phyloP scores from a whole-genome alignment of 2,329 filamentous ascomycete genomes.

The Setomelanomma holmii region DNA sequence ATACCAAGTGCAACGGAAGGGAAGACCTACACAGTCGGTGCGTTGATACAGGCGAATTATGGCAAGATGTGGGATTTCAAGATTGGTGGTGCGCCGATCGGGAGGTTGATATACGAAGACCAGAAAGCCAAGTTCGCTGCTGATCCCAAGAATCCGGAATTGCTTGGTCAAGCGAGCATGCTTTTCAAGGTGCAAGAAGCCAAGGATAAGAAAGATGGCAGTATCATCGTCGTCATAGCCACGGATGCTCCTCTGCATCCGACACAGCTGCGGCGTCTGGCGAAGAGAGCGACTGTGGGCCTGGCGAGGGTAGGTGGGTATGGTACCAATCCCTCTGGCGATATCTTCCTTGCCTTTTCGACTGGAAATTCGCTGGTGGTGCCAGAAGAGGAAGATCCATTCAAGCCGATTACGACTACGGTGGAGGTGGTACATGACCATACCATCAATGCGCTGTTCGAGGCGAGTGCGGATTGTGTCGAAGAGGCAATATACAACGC shows the following conservation, averaged over 20 bases:
- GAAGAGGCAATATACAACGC: constrained; percentile 73
- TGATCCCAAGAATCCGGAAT: constrained; percentile 32
- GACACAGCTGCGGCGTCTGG: constrained; percentile 63
- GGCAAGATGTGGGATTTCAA: constrained; percentile 63
- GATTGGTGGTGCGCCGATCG: constrained; percentile 68
- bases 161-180: constrained; percentile 36
- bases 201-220: constrained; percentile 65
- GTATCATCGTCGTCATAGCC: constrained; percentile 68
- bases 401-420: constrained; percentile 51
- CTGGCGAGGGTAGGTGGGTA: constrained; percentile 67
- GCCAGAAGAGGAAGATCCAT: constrained; percentile 47
- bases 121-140: constrained; percentile 46
- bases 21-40: constrained; percentile 65
- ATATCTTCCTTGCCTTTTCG: constrained; percentile 72
- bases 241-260: constrained; percentile 68
- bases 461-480: constrained; percentile 67
- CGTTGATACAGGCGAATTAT: constrained; percentile 71
- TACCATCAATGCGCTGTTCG: constrained; percentile 67
- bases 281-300: constrained; percentile 68
- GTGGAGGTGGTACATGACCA: constrained; percentile 63
- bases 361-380: constrained; percentile 63
- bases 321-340: constrained; percentile 68
- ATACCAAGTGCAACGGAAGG: constrained; percentile 45
- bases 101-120: constrained; percentile 62
- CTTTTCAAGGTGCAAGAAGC: constrained; percentile 38